Conservation (phyloP, 2,329 filamentous ascomycete species). For the Diaporthe citrichinensis region DNA sequence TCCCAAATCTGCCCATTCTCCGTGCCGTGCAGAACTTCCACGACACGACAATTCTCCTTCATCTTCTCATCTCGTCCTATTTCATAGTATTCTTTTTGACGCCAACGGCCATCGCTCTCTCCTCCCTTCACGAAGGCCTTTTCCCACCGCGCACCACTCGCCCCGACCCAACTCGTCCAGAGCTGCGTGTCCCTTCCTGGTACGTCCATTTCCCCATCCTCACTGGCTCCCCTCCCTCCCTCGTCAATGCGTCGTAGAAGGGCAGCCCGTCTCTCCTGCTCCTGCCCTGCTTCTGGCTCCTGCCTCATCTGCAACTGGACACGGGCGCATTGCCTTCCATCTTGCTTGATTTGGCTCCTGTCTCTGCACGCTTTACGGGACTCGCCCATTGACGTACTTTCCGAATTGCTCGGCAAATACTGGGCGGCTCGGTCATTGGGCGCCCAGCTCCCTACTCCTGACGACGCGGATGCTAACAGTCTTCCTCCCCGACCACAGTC, state of each 20-base stretch:
- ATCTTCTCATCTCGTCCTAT: slow-evolving; percentile 38
- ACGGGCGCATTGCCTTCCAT: slow-evolving; percentile 8
- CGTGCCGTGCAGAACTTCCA: slow-evolving; percentile 39
- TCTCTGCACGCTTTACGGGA: background rate
- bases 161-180: slow-evolving; percentile 34
- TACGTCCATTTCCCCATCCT: slow-evolving; percentile 31
- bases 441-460: slow-evolving; percentile 7
- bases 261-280: slow-evolving; percentile 10
- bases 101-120: slow-evolving; percentile 34
- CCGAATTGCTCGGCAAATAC: background rate
- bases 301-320: background rate
- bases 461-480: slow-evolving; percentile 38
- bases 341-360: background rate
- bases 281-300: slow-evolving; percentile 1
- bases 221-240: slow-evolving; percentile 10
- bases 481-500: slow-evolving; percentile 32
- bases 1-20: slow-evolving; percentile 39
- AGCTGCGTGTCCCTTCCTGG: slow-evolving; percentile 43
- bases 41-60: slow-evolving; percentile 40
- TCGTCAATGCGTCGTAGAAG: slow-evolving; percentile 17
- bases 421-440: background rate
- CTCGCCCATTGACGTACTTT: slow-evolving; percentile 13
- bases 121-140: slow-evolving; percentile 33
- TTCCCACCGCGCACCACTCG: slow-evolving; percentile 15
- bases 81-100: slow-evolving; percentile 36